Evolutionary conservation across 2,329 filamentous ascomycete genomes (phyloP).

Genomic region (Clarireedia paspali): DNA sequence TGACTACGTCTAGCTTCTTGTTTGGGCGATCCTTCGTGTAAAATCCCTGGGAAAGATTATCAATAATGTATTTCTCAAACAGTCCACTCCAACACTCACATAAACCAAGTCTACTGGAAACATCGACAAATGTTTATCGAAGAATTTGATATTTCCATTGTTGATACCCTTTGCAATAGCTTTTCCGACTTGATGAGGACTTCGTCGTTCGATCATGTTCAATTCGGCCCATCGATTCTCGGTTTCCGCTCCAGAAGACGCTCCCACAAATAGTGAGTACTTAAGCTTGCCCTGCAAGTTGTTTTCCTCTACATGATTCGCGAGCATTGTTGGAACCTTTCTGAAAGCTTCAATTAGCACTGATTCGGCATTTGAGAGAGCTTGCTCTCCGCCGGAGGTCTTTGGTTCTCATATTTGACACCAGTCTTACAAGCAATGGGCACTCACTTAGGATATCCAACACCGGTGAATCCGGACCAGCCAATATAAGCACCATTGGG

Average conservation of each 20-base stretch:
- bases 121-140: conserved; percentile 91
- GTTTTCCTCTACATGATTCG: conserved; percentile 85
- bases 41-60: conserved; percentile 46
- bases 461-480: conserved; percentile 87
- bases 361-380: neutral
- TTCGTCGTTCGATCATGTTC: conserved; percentile 83
- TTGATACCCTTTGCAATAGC: conserved; percentile 87
- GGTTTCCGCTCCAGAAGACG: conserved; percentile 78
- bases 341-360: conserved; percentile 34
- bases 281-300: conserved; percentile 74
- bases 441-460: conserved; percentile 77
- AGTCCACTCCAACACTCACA: conserved; percentile 34
- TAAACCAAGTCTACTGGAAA: conserved; percentile 84
- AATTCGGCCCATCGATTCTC: conserved; percentile 85
- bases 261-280: conserved; percentile 82
- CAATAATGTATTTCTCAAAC: neutral
- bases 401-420: neutral
- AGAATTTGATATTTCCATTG: conserved; percentile 80
- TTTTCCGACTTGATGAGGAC: conserved; percentile 86
- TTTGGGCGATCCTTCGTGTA: conserved; percentile 71
- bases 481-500: conserved; percentile 81
- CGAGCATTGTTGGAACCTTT: conserved; percentile 75
- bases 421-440: neutral
- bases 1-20: conserved; percentile 66
- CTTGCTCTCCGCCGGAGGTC: neutral